These are phyloP conservation scores for Penicillium desertorum DNA, from an alignment of 495 filamentous ascomycete genomes.

Conservation along the genomic window DNA sequence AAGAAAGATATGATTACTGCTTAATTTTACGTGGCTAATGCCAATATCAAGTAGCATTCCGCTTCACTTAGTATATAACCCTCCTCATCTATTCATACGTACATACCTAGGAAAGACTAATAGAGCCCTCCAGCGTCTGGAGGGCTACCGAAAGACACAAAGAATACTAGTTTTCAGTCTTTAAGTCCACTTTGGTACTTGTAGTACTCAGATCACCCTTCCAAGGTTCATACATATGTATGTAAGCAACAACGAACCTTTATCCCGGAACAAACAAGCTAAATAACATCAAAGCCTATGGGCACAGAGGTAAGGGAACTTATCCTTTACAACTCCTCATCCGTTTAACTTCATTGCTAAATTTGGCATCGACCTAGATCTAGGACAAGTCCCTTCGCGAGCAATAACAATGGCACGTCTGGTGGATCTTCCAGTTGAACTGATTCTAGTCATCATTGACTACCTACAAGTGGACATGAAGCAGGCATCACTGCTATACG, in stretches of 20 bases:
- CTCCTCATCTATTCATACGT: not conserved
- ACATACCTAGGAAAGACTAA: not conserved
- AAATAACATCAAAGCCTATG: too few species aligned
- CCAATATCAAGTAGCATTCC: not conserved
- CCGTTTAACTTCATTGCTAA: not conserved
- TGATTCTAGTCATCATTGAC: constrained; percentile 2
- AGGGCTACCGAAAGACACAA: too few species aligned
- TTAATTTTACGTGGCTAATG: not conserved
- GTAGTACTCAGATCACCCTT: too few species aligned
- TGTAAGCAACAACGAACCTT: too few species aligned
- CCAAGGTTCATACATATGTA: too few species aligned
- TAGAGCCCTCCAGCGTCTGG: not conserved
- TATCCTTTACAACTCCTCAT: not conserved
- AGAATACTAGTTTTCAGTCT: too few species aligned
- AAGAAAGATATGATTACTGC: not conserved
- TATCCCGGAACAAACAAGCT: too few species aligned
- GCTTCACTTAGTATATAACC: not conserved
- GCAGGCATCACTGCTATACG: not conserved
- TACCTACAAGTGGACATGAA: constrained; percentile 7
- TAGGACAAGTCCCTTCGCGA: not conserved
- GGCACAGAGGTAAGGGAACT: too few species aligned
- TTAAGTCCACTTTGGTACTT: too few species aligned
- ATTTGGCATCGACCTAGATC: not conserved
- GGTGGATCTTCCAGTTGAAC: constrained; percentile 3
- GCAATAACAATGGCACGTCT: constrained; percentile 3